Base-by-base conservation (phyloP, 2,329 filamentous ascomycete species). In the Pestalotiopsis sp. region DNA sequence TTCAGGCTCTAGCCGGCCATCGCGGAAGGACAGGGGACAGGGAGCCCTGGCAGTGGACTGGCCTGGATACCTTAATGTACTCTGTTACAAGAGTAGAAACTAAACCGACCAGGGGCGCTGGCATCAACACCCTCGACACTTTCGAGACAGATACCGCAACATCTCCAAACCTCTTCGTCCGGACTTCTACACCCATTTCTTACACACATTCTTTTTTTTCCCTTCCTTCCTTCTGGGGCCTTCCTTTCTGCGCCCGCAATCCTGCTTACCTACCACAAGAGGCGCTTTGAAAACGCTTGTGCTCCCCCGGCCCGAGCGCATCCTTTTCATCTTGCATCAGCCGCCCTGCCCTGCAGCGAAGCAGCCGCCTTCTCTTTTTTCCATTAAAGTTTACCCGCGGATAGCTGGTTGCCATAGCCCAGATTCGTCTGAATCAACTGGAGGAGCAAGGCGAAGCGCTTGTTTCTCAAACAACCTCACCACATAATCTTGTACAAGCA, bases 141-240 rank as follows among this genome's bases (percentile, higher is more conserved):
- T 70, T 68, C 68, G 68, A 70, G 68, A 70, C 68, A 66, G 66
- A 63, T 58, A 52, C 68, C 63, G 68, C 68, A 70, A 70, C 68
- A 70, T 49, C 68, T 62, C 25, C 58, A 63, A 56, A 66, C 68
- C 62, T 31, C 36, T 57, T 68, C 66, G 41, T 52, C 66, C 49
- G 66, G 31, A 65, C 49, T 27, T 68, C 62, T 64, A 62, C 59
- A 56, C 13, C 63, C 27, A 57, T n/a, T 66, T 23, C 45, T 52
- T 20, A 52, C 45, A 20, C 45, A 52, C 31, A 36, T 36, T 36
- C 31, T 36, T 36, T 36, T 31, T 36, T 31, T 27, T 27, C 4
- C 27, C 27, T 27, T 12, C 45, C 45, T 9, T 52, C 17, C 17
- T 20, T 52, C 45, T 52, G 17, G 45, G 63, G 36, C 60, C 58